Evolutionary conservation across 306 rosid species (phyloP), one percentile per base, ranked within the genome.

Genomic region (Rosa persica): DNA sequence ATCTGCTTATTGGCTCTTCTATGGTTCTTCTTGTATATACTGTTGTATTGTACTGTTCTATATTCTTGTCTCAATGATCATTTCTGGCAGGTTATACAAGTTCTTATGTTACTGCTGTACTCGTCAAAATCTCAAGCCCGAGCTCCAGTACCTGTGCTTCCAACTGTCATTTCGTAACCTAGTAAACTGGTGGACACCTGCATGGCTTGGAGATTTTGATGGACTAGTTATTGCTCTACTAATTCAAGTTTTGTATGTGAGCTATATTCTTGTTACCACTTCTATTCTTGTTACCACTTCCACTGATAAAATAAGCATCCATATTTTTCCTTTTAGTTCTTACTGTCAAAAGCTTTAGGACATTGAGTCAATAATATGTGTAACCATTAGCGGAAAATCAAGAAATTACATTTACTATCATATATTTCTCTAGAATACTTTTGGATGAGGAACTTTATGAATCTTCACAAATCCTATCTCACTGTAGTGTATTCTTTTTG

Each of bases 81-180:
- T 52, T 43, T 77, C 72, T 76, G 71, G 85, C 93, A 90, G 94
- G 87, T 49, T 83, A 78, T 48, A 54, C 60, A 82, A 82, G 81
- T 82, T 85, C 20, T 55, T 79, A 70, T 25, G 84, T 57, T 73
- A 55, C 49, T 60, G 81, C 38, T 85, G 85, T 82, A 67, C 79
- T 20, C 66, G 57, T 48, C 58, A 54, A 77, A 69, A 77, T 78
- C 69, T 38, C 68, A 58, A 62, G 83, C 81, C 79, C 49, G 82
- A 73, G 78, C 77, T 43, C 75, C 74, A 54, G 46, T 22, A 42
- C n/a, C 20, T 39, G 44, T 57, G 81, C 86, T 52, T 75, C 36
- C 65, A 38, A 60, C 75, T 73, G 82, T 83, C 42, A 69, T 68
- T 68, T 64, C 81, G 74, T 80, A 47, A 81, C 78, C 39, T 38